phyloP scores from a whole-genome alignment of 176 grass and related monocot genomes.

The Puya raimondii region DNA sequence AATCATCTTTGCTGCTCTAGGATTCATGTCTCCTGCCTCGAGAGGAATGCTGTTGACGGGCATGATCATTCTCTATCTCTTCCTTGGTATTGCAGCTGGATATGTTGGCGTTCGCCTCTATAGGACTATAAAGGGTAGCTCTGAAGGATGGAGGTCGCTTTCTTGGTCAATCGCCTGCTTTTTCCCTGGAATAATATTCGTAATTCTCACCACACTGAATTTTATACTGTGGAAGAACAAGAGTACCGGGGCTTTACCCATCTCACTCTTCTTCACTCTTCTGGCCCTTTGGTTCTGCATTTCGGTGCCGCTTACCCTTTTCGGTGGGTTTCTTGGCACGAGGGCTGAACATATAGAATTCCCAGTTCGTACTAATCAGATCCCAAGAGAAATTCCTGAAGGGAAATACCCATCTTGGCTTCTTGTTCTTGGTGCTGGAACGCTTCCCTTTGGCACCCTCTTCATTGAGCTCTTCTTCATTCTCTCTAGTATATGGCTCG shows the following conservation, averaged over 20 bases:
- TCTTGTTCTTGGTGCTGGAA: constrained; percentile 70
- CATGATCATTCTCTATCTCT: constrained; percentile 81
- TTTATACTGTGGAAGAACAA: constrained; percentile 69
- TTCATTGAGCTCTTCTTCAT: constrained; percentile 92
- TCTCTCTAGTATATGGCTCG: constrained; percentile 80
- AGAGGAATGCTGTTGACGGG: constrained; percentile 85
- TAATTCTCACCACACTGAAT: constrained; percentile 59
- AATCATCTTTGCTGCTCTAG: constrained; percentile 59
- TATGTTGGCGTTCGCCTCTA: constrained; percentile 53
- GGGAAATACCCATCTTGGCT: constrained; percentile 74
- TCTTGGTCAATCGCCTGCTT: constrained; percentile 76
- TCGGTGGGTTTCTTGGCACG: constrained; percentile 56
- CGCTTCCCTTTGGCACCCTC: constrained; percentile 57
- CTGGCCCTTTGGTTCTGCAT: constrained; percentile 79
- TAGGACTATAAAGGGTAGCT: constrained; percentile 60
- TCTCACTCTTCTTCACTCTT: constrained; percentile 76
- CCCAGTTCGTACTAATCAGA: constrained; percentile 73
- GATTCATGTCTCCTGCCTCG: constrained; percentile 85
- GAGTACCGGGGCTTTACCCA: constrained; percentile 75
- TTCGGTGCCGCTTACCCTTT: constrained; percentile 62
- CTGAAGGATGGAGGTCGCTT: constrained; percentile 64
- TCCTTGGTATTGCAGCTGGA: constrained; percentile 69
- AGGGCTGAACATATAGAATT: constrained; percentile 57
- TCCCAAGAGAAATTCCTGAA: constrained; percentile 68
- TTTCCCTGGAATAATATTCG: constrained; percentile 64